Evolutionary conservation across 2,329 filamentous ascomycete genomes (phyloP).

Genomic region (Colletotrichum navitas): DNA sequence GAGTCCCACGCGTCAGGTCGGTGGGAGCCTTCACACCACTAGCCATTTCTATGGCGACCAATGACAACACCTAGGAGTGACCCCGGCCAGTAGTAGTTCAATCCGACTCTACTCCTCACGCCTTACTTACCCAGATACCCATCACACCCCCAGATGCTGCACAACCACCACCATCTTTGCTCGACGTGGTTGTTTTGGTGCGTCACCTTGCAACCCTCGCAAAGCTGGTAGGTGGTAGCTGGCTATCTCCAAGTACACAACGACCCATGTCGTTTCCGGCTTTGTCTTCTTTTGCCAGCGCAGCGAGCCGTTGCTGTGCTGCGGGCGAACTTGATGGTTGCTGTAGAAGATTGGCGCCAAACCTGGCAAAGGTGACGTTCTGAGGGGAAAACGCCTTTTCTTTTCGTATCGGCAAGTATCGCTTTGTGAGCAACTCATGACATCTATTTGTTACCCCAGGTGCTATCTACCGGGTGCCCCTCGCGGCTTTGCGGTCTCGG

Average conservation of each 20-base stretch:
- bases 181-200: slow-evolving; percentile 1
- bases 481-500: background rate
- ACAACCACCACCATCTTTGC: background rate
- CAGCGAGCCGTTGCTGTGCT: background rate
- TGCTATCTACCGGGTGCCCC: background rate
- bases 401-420: background rate
- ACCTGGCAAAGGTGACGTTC: background rate
- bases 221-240: background rate
- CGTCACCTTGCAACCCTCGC: background rate
- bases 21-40: slow-evolving; percentile 28
- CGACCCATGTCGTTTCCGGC: background rate
- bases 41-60: slow-evolving; percentile 4
- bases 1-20: slow-evolving; percentile 15
- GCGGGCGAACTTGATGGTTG: background rate
- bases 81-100: background rate
- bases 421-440: background rate
- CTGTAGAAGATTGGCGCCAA: background rate
- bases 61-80: background rate
- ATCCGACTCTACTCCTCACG: background rate
- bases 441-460: background rate
- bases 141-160: background rate
- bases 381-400: background rate
- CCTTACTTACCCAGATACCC: background rate
- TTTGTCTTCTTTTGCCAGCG: background rate
- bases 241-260: background rate